Evolutionary conservation across 371 early-diverging fungal species (phyloP).

Genomic region (Ordospora pajunii): DNA sequence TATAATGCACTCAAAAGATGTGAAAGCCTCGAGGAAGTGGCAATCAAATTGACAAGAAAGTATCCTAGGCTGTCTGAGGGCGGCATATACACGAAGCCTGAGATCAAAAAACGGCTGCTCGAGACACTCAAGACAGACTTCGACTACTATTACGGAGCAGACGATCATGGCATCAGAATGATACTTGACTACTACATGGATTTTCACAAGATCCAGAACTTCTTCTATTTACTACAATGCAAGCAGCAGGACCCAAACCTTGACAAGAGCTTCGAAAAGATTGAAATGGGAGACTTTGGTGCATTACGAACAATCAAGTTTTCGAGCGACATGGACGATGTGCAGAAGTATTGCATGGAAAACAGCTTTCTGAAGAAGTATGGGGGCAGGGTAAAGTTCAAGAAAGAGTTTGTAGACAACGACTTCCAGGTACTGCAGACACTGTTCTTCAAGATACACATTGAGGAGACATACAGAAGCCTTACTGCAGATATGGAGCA

Average conservation of each 20-base stretch:
- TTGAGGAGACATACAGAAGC: slow-evolving; percentile 24
- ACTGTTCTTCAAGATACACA: slow-evolving; percentile 40
- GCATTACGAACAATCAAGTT: slow-evolving; percentile 55
- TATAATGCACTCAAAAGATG: slow-evolving; percentile 48
- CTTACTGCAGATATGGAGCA: slow-evolving; percentile 31
- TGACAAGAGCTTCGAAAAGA: slow-evolving; percentile 19
- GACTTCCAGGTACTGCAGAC: slow-evolving; percentile 46
- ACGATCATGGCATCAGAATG: neutral
- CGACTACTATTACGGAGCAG: slow-evolving; percentile 2
- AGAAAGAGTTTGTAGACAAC: slow-evolving; percentile 46
- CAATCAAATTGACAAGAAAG: slow-evolving; percentile 44
- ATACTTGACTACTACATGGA: slow-evolving; percentile 53
- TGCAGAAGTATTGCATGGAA: slow-evolving; percentile 55
- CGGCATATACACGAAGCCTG: slow-evolving; percentile 10
- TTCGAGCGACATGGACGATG: slow-evolving; percentile 52
- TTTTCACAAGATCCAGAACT: slow-evolving; percentile 52
- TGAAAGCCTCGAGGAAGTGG: slow-evolving; percentile 51
- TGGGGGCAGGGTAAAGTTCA: slow-evolving; percentile 26
- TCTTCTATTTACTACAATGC: slow-evolving; percentile 44
- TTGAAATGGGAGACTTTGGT: slow-evolving; percentile 56
- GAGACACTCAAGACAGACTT: slow-evolving; percentile 39
- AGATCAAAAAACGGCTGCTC: slow-evolving; percentile 29
- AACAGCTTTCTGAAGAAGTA: slow-evolving; percentile 54
- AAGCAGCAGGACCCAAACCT: slow-evolving; percentile 41
- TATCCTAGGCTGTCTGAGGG: slow-evolving; percentile 38